Evolutionary conservation across 2,329 filamentous ascomycete genomes (phyloP), one percentile per base, ranked within the genome.

Genomic region (Coniochaeta sp.): DNA sequence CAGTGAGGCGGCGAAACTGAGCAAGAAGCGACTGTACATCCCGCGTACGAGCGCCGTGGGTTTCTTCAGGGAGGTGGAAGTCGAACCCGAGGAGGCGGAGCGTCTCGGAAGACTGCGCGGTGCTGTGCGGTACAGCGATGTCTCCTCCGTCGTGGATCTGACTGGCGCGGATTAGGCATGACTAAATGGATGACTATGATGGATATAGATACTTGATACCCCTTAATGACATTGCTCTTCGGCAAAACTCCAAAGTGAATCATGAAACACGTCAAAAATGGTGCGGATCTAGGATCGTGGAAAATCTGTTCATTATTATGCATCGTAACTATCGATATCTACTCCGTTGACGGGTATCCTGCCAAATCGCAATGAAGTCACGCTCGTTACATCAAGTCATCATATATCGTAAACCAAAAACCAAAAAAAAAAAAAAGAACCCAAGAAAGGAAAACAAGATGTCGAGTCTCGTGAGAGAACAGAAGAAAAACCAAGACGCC

Each of bases 31-130:
- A n/a, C 40, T 70, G 7, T 70, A 67, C 54, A 61, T 70, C 10
- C 64, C 66, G 3, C 62, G 66, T 22, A 65, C 60, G 3, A 69
- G 67, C 47, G 65, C 64, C 5, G 38, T 62, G n/a, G 70, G 70
- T 3, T 72, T 63, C 61, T 68, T 71, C 50, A 61, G 58, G 9
- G 67, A 71, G 52, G 42, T 69, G 19, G 62, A 66, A 44, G 66
- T 69, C 56, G 59, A 64, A 10, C 62, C 59, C 22, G 65, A 68
- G 2, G 59, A 67, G 50, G 65, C 65, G 4, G 65, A 67, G n/a
- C 64, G 62, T 22, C 19, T 57, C 22, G 16, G 34, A 2, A 56
- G 55, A 44, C 12, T 24, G 36, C 19, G 34, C 19, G 24, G 24
- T 30, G 22, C 55, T 17, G 14, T 57, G 19, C 17, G 34, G 36